Evolutionary conservation across 768 basidiomycete species (phyloP), one percentile per base, ranked within the genome.

Genomic region (Suillus americanus): DNA sequence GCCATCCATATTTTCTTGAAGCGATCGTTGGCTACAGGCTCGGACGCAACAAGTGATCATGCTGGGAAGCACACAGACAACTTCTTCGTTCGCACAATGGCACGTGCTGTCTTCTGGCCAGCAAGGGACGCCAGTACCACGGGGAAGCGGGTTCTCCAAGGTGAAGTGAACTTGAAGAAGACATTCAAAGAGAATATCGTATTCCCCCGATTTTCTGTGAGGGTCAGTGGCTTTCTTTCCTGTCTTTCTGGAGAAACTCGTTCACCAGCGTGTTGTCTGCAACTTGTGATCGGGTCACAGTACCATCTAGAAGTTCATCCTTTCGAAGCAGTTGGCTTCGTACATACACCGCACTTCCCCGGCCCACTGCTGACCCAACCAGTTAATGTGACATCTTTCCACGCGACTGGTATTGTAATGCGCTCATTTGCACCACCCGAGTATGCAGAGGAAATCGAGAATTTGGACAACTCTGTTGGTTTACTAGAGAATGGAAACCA

Each of bases 401-500:
- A 79, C 33, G 69, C 80, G 5, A 73, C 74, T 16, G 83, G 84
- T 10, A 63, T 83, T 48, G 61, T 68, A 1, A 75, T 79, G 18
- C 75, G 75, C 41, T 84, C 85, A 28, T 81, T 81, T 66, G 81
- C 82, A 5, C 87, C 86, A 3, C 85, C 85, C 12, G 83, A 82
- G 25, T 87, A 86, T 63, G 76, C 78, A 50, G 74, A 78, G 16
- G 71, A 78, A 55, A 78, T 74, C 45, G 78, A 75, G 25, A 80
- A 88, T 69, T 86, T 84, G 70, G 85, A 83, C 67, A 81, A 79
- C 43, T 79, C 81, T 13, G 75, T 84, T 38, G 85, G 83, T 16
- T 79, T 83, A 43, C 71, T 85, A 67, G 84, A 85, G 69, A 86
- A 84, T 67, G 83, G 84, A 16, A 85, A 87, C 69, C 84, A 86